Conservation (phyloP, 805 yeast genomes). For the Suhomyces pyralidae region DNA sequence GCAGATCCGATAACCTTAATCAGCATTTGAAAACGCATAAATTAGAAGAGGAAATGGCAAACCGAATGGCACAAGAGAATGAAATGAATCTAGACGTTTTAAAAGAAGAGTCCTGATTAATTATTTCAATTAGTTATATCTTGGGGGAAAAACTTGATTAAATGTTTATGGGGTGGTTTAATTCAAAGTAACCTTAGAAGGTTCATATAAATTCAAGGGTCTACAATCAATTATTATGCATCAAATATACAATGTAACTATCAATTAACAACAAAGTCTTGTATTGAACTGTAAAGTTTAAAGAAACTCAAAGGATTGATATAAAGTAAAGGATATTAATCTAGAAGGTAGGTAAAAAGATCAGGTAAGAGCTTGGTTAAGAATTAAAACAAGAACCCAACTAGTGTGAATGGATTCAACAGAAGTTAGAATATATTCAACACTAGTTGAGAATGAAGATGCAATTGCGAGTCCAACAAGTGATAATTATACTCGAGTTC, state of each 20-base stretch:
- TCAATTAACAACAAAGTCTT: background rate
- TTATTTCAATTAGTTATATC: no score
- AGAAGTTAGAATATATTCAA: no score
- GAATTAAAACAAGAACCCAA: background rate
- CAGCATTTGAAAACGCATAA: constrained; percentile 64
- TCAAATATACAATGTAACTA: background rate
- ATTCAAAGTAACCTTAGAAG: background rate
- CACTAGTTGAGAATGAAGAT: background rate
- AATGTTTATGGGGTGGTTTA: background rate
- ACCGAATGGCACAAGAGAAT: background rate
- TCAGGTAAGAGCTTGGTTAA: background rate
- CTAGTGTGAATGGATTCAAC: background rate
- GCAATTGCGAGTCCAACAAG: background rate
- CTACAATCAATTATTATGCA: background rate
- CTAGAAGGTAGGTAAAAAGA: background rate
- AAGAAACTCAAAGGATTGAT: background rate
- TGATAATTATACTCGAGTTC: background rate
- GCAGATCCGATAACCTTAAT: constrained; percentile 62
- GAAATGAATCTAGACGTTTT: background rate
- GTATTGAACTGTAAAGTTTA: background rate
- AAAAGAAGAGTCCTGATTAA: background rate
- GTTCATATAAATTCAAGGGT: background rate
- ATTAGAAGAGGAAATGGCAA: constrained; percentile 8
- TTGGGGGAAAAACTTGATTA: no score
- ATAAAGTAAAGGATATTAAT: background rate